Evolutionary conservation across 2,329 filamentous ascomycete species (phyloP), one percentile per base, ranked within the genome.

Genomic region (Xylaria multiplex): DNA sequence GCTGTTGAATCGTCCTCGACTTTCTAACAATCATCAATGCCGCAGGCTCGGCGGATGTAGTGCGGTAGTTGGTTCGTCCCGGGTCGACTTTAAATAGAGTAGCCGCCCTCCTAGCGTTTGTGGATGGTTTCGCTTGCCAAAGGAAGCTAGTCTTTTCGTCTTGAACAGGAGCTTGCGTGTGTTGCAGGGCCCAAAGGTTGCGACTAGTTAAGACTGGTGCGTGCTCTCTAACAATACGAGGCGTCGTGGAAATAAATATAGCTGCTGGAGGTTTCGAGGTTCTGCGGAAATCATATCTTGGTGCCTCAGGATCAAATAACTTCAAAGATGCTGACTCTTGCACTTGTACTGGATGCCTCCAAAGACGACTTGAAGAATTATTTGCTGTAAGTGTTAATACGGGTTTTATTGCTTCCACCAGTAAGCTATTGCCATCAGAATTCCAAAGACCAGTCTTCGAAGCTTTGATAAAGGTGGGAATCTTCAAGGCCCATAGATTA

Each of bases 11-110:
- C 52, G 71, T 69, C 55, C 79, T 77, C 62, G 72, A 72, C 68
- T 77, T 81, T 64, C 77, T 75, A 46, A 62, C 59, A 66, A 80
- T 78, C 42, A 73, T 63, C 9, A 80, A 65, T n/a, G 77, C 77
- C n/a, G 74, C 77, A 22, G 77, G 77, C 13, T 75, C 71, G 19
- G 74, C 73, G 3, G 71, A 69, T 27, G 79, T 78, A 11, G 74
- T 78, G 35, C 76, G 74, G 67, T 75, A 79, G 43, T 67, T 66
- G 35, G 69, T 72, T 50, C 76, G 74, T 57, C 68, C 74, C 22
- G 72, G 62, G 60, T 79, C 74, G n/a, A 78, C 71, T 58, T 75
- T 71, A 56, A 78, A 76, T 16, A 80, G 73, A 16, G 24, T 52
- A 3, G 62, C 55, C 13, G n/a, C 37, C 13, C 24, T 64, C 22